Conservation (phyloP, 345 rosid genomes). For the Noccaea bulbosa region DNA sequence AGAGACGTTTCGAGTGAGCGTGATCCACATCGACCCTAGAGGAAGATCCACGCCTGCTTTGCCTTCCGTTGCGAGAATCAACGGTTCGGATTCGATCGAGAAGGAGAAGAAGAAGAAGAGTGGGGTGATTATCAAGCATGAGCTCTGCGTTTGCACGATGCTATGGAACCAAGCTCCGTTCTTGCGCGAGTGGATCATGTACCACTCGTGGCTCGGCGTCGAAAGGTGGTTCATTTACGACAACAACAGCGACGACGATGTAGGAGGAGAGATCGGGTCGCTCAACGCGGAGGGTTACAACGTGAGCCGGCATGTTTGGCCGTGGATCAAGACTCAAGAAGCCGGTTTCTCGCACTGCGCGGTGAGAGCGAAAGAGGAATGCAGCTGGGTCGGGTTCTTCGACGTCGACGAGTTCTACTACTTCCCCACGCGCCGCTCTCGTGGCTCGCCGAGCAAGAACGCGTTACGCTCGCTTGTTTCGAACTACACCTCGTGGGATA, state of each 20-base stretch:
- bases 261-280: conserved; percentile 59
- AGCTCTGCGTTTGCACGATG: conserved; percentile 94
- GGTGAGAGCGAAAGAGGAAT: conserved; percentile 72
- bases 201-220: conserved; percentile 92
- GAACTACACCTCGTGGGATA: conserved; percentile 64
- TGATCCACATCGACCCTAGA: conserved; percentile 25
- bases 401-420: conserved; percentile 96
- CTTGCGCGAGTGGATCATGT: conserved; percentile 81
- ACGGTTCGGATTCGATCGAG: conserved; percentile 55
- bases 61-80: conserved; percentile 56
- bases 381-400: conserved; percentile 93
- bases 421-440: conserved; percentile 56
- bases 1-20: conserved; percentile 51
- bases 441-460: conserved; percentile 54
- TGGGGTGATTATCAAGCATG: conserved; percentile 45
- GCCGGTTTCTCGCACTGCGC: conserved; percentile 97
- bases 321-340: conserved; percentile 98
- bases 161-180: conserved; percentile 89
- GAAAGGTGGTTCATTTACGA: conserved; percentile 97
- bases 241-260: conserved; percentile 83
- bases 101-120: conserved; percentile 40
- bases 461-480: conserved; percentile 64
- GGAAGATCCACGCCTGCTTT: conserved; percentile 39
- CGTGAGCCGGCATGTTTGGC: conserved; percentile 82
- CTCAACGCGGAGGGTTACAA: conserved; percentile 64